Evolutionary conservation across 1,139 yeast species (phyloP), one percentile per base, ranked within the genome.

Genomic region (Candida mesenterica): DNA sequence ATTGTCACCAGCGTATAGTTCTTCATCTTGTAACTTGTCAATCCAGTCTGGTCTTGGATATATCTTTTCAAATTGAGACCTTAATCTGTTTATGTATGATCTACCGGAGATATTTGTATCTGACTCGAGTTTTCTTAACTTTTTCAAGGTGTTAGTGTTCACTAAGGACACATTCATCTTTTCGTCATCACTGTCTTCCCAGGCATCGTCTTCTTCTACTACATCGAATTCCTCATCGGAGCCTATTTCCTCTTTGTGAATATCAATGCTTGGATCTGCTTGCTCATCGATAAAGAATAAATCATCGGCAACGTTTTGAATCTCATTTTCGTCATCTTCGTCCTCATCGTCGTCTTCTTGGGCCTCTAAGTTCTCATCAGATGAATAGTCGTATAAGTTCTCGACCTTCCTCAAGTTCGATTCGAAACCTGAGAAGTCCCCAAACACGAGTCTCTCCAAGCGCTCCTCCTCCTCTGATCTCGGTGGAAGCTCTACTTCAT

Each of bases 121-220:
- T 3, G 62, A 60, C 42, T 78, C 82, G 0, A 73, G 57, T 36
- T 72, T 71, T 49, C 97, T 75, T 48, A 94, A 70, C 61, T 92
- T 92, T 50, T 77, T 81, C 32, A 84, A 61, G 48, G 75, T 77
- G 46, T 81, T 83, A 1, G 82, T 68, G 2, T 76, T 57, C 6
- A 68, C 59, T 20, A 94, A 62, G 1, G 95, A 77, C 4, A 92
- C 71, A 15, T 65, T 65, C 18, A 86, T 50, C 37, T 69, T 70
- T 46, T 90, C 97, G 57, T 92, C 98, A 53, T 92, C 98, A 41
- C 95, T 83, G 60, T 92, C 99, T 14, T 62, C 62, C 99, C 99
- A 94, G 5, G 89, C 96, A 12, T 64, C 72, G 9, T 61, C 65
- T 13, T 25, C 17, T 26, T 14, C 29, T 7, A 15, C n/a, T 8